These are phyloP conservation scores for Mycena indigotica DNA, from an alignment of 768 basidiomycete genomes.

Conservation along the genomic window DNA sequence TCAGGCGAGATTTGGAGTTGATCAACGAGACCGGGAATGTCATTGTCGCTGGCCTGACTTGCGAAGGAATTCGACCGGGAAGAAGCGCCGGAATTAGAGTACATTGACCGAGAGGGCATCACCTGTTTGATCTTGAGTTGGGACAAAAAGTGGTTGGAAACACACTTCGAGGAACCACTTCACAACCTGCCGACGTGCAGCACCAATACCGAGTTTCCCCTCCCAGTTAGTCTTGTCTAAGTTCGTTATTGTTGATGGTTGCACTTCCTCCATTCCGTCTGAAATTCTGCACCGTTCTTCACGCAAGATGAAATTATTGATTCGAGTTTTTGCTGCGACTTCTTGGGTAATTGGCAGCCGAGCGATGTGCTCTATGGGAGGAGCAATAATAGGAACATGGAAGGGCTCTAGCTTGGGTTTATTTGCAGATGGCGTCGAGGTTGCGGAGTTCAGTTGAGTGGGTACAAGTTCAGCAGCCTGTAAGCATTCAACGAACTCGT, in stretches of 20 bases:
- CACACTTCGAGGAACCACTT: slow-evolving; percentile 51
- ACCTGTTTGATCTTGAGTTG: slow-evolving; percentile 1
- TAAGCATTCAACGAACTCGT: too few species aligned
- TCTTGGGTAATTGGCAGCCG: slow-evolving; percentile 39
- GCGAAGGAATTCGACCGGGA: slow-evolving; percentile 5
- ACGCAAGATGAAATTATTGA: slow-evolving; percentile 42
- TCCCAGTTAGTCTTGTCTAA: slow-evolving; percentile 25
- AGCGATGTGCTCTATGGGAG: slow-evolving; percentile 41
- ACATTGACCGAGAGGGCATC: slow-evolving; percentile 20
- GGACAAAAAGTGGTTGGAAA: neutral
- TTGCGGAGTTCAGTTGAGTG: slow-evolving; percentile 14
- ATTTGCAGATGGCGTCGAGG: slow-evolving; percentile 2
- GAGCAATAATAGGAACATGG: slow-evolving; percentile 56
- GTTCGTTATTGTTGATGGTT: slow-evolving; percentile 6
- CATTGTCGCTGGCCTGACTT: slow-evolving; percentile 15
- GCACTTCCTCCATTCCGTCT: slow-evolving; percentile 33
- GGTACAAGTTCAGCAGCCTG: slow-evolving; percentile 2
- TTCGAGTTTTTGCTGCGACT: slow-evolving; percentile 45
- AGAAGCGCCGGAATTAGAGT: neutral
- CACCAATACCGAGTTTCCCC: slow-evolving; percentile 33
- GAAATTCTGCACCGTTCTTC: slow-evolving; percentile 39
- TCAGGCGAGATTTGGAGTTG: slow-evolving; percentile 56
- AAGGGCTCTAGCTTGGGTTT: neutral
- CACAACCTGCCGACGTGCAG: slow-evolving; percentile 38
- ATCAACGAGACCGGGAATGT: slow-evolving; percentile 44